Evolutionary conservation across 2,329 filamentous ascomycete genomes (phyloP).

Genomic region (Sporothrix sp.): DNA sequence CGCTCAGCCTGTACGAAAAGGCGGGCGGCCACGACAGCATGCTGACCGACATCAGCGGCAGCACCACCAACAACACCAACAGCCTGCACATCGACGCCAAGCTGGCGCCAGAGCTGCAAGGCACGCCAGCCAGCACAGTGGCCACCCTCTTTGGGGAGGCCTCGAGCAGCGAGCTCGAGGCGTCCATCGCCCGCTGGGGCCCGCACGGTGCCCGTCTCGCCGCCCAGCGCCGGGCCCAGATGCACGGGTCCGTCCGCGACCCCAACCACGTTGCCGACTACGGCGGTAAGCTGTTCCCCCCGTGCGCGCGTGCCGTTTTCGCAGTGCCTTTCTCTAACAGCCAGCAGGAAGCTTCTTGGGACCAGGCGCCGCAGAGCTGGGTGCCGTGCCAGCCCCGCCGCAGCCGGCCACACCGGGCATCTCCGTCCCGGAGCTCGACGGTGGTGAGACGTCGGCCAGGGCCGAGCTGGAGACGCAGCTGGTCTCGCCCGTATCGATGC

Average conservation of each 20-base stretch:
- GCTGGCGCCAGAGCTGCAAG: not conserved
- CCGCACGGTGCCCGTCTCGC: constrained; percentile 4
- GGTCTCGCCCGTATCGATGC: not conserved
- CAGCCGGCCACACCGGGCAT: not conserved
- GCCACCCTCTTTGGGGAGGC: constrained; percentile 9
- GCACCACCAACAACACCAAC: not conserved
- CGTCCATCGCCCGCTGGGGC: constrained; percentile 4
- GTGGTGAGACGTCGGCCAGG: not conserved
- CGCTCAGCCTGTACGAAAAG: not conserved
- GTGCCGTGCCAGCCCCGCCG: not conserved
- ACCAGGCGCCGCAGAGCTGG: not conserved
- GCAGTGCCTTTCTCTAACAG: not conserved
- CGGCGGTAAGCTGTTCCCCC: constrained; percentile 7
- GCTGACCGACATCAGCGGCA: not conserved
- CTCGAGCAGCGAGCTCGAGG: not conserved
- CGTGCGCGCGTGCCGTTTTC: not conserved
- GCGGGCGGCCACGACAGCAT: no score
- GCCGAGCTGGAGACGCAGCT: constrained; percentile 15
- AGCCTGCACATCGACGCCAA: not conserved
- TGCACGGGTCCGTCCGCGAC: not conserved
- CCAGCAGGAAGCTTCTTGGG: constrained; percentile 3
- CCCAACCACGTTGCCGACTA: not conserved
- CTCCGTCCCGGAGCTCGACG: constrained; percentile 14
- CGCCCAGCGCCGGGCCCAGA: not conserved
- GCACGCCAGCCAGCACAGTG: not conserved